These are phyloP conservation scores for Ramaria sp. DNA, from an alignment of 768 basidiomycete genomes.

Conservation along the genomic window DNA sequence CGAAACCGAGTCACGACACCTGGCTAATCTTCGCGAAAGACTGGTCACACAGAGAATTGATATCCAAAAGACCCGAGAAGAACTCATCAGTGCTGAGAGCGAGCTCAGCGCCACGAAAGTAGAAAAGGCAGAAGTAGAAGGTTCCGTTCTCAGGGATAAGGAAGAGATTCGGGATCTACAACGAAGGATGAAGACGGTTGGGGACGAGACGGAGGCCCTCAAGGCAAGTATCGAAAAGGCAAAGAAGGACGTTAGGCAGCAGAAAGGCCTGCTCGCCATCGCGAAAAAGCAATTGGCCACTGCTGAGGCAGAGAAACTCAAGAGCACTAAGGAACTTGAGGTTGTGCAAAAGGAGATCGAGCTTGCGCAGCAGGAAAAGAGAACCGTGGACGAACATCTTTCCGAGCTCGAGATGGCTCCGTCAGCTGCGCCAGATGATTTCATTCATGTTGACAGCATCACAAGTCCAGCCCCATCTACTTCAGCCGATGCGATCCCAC, in stretches of 20 bases:
- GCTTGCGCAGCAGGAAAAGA: conserved; percentile 43
- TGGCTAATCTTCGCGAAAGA: conserved; percentile 60
- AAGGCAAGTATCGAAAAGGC: conserved; percentile 76
- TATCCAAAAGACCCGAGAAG: conserved; percentile 60
- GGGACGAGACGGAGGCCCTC: conserved; percentile 56
- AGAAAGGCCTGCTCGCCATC: conserved; percentile 91
- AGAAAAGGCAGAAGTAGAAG: conserved; percentile 89
- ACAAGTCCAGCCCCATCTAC: conserved; percentile 33
- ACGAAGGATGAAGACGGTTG: conserved; percentile 71
- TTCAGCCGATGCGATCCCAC: conserved; percentile 60
- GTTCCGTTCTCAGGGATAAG: conserved; percentile 78
- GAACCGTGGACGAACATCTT: conserved; percentile 32
- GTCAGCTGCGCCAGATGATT: conserved; percentile 12
- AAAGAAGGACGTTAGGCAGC: conserved; percentile 91
- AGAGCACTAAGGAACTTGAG: conserved; percentile 59
- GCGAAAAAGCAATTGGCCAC: conserved; percentile 86
- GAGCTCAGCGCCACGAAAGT: conserved; percentile 81
- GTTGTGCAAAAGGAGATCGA: conserved; percentile 49
- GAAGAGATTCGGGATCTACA: conserved; percentile 87
- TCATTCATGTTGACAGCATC: background rate
- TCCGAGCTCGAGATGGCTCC: conserved; percentile 31
- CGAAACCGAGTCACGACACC: conserved; percentile 69
- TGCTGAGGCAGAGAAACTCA: conserved; percentile 68
- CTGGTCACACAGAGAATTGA: conserved; percentile 54
- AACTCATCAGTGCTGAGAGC: conserved; percentile 84